Evolutionary conservation across 306 rosid genomes (phyloP).

Genomic region (Dalbergia oliveri): DNA sequence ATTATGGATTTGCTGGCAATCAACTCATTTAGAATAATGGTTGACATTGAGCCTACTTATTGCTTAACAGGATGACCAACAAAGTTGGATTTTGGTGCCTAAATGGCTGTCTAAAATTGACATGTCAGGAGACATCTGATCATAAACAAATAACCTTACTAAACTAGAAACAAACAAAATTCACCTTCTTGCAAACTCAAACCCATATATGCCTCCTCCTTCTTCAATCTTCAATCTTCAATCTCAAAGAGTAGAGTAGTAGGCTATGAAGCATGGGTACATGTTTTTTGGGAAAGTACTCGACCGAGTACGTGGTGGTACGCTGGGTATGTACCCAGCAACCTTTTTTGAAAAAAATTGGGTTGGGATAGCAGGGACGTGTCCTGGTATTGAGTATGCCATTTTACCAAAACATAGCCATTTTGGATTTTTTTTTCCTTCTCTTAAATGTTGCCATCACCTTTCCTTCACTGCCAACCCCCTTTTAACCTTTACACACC

Average conservation of each 20-base stretch:
- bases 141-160: background rate
- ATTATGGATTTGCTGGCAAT: background rate
- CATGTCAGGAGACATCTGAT: background rate
- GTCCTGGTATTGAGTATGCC: too few relatives aligned
- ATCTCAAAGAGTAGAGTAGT: background rate
- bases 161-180: background rate
- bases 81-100: slow-evolving; percentile 20
- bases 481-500: too few relatives aligned
- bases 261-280: too few relatives aligned
- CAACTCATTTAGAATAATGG: background rate
- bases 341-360: too few relatives aligned
- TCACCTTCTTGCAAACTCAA: background rate
- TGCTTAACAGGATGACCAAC: background rate
- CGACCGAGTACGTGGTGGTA: too few relatives aligned
- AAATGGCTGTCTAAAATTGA: slow-evolving; percentile 38
- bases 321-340: too few relatives aligned
- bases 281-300: too few relatives aligned
- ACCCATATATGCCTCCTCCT: background rate
- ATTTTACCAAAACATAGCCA: too few relatives aligned
- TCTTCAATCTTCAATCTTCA: slow-evolving; percentile 37
- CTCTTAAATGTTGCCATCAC: too few relatives aligned
- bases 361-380: too few relatives aligned
- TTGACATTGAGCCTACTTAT: background rate
- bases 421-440: too few relatives aligned
- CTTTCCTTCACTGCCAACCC: too few relatives aligned